Evolutionary conservation across 1,139 yeast genomes (phyloP).

Genomic region (Suhomyces anneliseae): DNA sequence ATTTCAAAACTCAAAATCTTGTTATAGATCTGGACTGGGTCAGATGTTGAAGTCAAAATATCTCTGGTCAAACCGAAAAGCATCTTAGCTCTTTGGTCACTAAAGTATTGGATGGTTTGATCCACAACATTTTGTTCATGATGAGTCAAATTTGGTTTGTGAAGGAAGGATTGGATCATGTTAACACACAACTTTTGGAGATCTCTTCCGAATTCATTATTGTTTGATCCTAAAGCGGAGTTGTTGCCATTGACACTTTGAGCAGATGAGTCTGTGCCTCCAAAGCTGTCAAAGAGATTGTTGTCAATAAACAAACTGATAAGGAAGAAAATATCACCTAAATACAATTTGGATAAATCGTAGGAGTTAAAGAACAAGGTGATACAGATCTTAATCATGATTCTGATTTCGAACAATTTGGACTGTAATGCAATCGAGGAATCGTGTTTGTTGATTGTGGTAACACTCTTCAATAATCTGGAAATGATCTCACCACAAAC

Average conservation of each 20-base stretch:
- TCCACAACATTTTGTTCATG: conserved; percentile 47
- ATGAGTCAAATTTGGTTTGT: conserved; percentile 52
- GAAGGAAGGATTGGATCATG: conserved; percentile 68
- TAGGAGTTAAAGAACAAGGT: conserved; percentile 74
- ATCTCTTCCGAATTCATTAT: conserved; percentile 51
- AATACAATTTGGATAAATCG: conserved; percentile 60
- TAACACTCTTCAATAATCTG: conserved; percentile 53
- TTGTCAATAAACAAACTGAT: conserved; percentile 73
- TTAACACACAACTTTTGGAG: conserved; percentile 68
- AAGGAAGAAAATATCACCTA: conserved; percentile 73
- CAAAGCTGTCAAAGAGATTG: conserved; percentile 53
- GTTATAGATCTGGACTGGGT: conserved; percentile 46
- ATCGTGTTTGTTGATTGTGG: conserved; percentile 45
- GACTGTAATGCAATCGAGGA: conserved; percentile 61
- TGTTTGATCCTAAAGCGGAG: neutral
- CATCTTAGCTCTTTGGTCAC: conserved; percentile 72
- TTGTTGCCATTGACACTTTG: neutral
- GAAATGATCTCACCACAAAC: conserved; percentile 67
- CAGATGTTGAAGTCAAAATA: conserved; percentile 27
- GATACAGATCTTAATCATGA: conserved; percentile 65
- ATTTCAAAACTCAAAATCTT: conserved; percentile 57
- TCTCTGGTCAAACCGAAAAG: conserved; percentile 81
- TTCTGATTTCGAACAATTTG: conserved; percentile 70
- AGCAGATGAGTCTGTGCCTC: neutral
- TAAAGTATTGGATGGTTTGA: conserved; percentile 56